These are phyloP conservation scores for Nemophila menziesii DNA, from an alignment of 257 asterid species.

Conservation along the genomic window DNA sequence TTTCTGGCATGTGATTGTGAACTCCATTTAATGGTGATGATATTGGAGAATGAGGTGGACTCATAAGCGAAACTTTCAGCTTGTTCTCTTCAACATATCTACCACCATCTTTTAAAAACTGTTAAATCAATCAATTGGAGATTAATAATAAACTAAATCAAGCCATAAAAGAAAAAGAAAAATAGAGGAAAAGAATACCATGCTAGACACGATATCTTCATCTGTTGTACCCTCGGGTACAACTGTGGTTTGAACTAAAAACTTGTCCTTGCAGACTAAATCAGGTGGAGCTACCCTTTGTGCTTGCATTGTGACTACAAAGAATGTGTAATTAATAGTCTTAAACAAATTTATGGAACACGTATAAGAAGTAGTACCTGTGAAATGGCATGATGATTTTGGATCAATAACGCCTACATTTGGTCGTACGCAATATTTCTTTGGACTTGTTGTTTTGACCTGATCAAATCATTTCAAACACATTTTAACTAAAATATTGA, in stretches of 20 bases:
- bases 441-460: slow-evolving; percentile 51
- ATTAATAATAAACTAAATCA: background rate
- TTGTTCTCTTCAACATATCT: slow-evolving; percentile 34
- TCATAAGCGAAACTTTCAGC: slow-evolving; percentile 30
- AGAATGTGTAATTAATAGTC: background rate
- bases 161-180: background rate
- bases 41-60: slow-evolving; percentile 28
- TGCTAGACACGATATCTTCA: slow-evolving; percentile 23
- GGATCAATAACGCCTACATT: slow-evolving; percentile 33
- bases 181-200: slow-evolving; percentile 16
- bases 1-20: slow-evolving; percentile 8
- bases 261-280: slow-evolving; percentile 39
- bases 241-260: slow-evolving; percentile 29
- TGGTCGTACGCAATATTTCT: slow-evolving; percentile 38
- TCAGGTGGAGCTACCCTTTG: slow-evolving; percentile 26
- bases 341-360: background rate
- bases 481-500: background rate
- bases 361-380: slow-evolving; percentile 13
- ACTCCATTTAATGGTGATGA: slow-evolving; percentile 22
- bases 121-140: slow-evolving; percentile 5
- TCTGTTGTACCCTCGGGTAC: slow-evolving; percentile 30
- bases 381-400: slow-evolving; percentile 23
- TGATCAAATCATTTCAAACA: slow-evolving; percentile 11
- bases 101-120: slow-evolving; percentile 31
- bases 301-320: slow-evolving; percentile 41